Evolutionary conservation across 345 rosid genomes (phyloP), one percentile per base, ranked within the genome.

Genomic region (Populus tremula): DNA sequence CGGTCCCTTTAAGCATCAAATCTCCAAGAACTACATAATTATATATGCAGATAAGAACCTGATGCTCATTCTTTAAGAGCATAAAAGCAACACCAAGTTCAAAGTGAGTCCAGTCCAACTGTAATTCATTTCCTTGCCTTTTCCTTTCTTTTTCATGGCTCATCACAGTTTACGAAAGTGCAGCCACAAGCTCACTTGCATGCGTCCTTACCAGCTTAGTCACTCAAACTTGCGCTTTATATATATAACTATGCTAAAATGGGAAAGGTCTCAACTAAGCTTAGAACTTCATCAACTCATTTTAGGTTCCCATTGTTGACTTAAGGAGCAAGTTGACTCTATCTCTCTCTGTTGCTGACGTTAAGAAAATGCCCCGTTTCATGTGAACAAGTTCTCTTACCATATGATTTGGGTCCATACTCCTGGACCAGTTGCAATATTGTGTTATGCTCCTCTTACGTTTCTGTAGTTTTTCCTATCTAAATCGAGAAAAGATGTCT

Each of bases 41-140:
- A 68, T 31, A 16, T 66, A 77, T 71, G 79, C 72, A 80, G 87
- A 88, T 86, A 85, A 83, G 91, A 87, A 90, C 86, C 82, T 13
- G 88, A 85, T 85, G 80, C 87, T 59, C 25, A 69, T 71, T 45
- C 79, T 75, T 74, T 75, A 72, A 63, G 67, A 70, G 79, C 69
- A 78, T 78, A 70, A 76, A 83, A 76, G 79, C 83, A 83, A 76
- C 71, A 43, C 73, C 79, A 66, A 29, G 79, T 84, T 79, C 64
- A 59, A 75, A 81, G 80, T 25, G 33, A 78, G 86, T 79, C 83
- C 82, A 75, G 49, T 80, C 81, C 78, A 50, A 41, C 83, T 78
- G 70, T 74, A 45, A 18, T 45, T 38, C 16, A 27, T 47, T 66
- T 62, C 23, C 53, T 75, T 79, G 25, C 61, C 7, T 20, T 53